Percentiles rank a stretch among this genome's conserved stretches.
Evolutionary conservation across 257 asterid genomes (phyloP).

Genomic region (Paulownia fortunei): DNA sequence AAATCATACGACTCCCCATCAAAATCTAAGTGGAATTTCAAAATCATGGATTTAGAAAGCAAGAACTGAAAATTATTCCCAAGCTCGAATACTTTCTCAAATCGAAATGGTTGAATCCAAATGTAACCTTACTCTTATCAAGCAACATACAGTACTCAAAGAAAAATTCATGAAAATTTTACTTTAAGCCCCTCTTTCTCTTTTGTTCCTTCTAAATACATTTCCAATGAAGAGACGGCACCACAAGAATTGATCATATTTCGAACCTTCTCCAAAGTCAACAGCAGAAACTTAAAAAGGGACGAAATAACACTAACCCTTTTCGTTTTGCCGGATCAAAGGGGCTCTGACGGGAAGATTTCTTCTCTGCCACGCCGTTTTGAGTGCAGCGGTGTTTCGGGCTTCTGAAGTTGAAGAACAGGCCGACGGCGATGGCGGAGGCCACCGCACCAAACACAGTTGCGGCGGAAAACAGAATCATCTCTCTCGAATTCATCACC

Average conservation of each 20-base stretch:
- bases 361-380: constrained; percentile 38
- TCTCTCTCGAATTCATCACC: constrained; percentile 69
- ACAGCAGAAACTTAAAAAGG: neutral
- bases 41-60: neutral
- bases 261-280: neutral
- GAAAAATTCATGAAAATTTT: neutral
- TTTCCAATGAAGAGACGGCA: neutral
- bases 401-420: constrained; percentile 42
- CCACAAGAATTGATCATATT: neutral
- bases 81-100: neutral
- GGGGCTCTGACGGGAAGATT: constrained; percentile 54
- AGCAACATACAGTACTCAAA: neutral
- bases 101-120: neutral
- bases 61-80: neutral
- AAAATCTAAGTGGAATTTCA: neutral
- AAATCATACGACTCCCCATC: neutral
- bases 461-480: constrained; percentile 63
- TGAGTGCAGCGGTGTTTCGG: constrained; percentile 39
- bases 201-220: neutral
- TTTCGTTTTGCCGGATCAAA: constrained; percentile 74
- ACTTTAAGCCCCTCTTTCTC: neutral
- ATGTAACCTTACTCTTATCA: neutral
- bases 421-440: constrained; percentile 54
- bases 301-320: constrained; percentile 54
- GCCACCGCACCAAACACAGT: constrained; percentile 65